These are phyloP conservation scores for Hanseniaspora nectarophila DNA, from an alignment of 805 yeast genomes.

Conservation along the genomic window DNA sequence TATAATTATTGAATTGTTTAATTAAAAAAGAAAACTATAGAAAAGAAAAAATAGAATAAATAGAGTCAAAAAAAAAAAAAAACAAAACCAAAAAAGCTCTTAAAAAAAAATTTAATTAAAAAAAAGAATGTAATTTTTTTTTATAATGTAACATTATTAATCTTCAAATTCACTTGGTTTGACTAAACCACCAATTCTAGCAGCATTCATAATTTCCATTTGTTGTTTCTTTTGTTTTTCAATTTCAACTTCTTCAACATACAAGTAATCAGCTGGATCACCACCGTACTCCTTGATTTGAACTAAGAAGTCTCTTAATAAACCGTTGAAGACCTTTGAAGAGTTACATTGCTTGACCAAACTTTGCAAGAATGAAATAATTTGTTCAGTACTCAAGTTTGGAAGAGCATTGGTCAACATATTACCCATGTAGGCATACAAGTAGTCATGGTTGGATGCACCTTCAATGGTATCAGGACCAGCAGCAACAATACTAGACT, in stretches of 20 bases:
- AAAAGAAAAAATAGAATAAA: not conserved
- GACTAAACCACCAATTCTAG: constrained; percentile 81
- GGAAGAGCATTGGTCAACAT: constrained; percentile 85
- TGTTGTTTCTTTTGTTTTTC: constrained; percentile 61
- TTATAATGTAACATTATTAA: not conserved
- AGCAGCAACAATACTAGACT: constrained; percentile 65
- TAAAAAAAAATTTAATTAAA: too few species aligned
- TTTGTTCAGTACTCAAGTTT: constrained; percentile 73
- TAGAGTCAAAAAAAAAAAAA: not conserved
- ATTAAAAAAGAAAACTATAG: too few species aligned
- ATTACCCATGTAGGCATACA: constrained; percentile 69
- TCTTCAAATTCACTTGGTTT: constrained; percentile 84
- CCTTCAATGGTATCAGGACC: constrained; percentile 69
- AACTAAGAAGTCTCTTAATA: constrained; percentile 86
- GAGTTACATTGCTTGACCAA: constrained; percentile 64
- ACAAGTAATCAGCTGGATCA: constrained; percentile 84
- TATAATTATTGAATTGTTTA: too few species aligned
- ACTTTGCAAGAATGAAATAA: constrained; percentile 67
- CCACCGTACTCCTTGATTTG: constrained; percentile 95
- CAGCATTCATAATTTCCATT: constrained; percentile 46
- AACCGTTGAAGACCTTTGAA: constrained; percentile 63
- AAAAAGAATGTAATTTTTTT: too few species aligned
- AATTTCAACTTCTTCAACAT: constrained; percentile 81
- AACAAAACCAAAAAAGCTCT: not conserved
- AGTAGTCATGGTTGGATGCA: constrained; percentile 63